These are phyloP conservation scores for Geotrichum phurueaensis DNA, from an alignment of 1,139 yeast species.

Conservation along the genomic window DNA sequence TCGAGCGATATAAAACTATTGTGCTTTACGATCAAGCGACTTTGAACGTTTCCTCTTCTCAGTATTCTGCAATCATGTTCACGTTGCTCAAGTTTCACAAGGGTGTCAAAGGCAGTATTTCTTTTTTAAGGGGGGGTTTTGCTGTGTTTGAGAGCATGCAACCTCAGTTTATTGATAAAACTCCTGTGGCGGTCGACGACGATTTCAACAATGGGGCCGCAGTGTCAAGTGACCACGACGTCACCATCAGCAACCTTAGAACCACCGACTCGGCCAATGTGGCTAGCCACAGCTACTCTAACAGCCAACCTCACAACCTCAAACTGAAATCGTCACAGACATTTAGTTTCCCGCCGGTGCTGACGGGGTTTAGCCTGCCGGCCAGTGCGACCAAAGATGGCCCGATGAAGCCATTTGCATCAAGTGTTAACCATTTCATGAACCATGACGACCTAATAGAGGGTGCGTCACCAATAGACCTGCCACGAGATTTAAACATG, in stretches of 20 bases:
- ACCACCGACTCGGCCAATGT: neutral
- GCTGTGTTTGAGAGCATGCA: conserved; percentile 30
- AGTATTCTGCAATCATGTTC: conserved; percentile 29
- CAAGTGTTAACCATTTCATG: conserved; percentile 17
- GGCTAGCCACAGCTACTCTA: conserved; percentile 18
- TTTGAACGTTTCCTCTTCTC: conserved; percentile 34
- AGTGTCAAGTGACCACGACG: neutral
- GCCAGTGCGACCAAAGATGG: conserved; percentile 13
- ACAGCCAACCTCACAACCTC: conserved; percentile 7
- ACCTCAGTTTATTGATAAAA: conserved; percentile 26
- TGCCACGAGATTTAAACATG: conserved; percentile 16
- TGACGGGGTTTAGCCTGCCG: conserved; percentile 28
- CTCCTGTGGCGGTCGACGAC: neutral
- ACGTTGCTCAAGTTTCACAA: conserved; percentile 44
- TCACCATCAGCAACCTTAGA: neutral
- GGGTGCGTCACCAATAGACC: conserved; percentile 7
- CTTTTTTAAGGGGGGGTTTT: conserved; percentile 34
- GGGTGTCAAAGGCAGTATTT: conserved; percentile 21
- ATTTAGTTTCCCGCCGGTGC: conserved; percentile 21
- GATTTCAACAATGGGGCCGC: neutral
- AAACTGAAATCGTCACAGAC: conserved; percentile 3
- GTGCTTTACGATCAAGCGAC: conserved; percentile 49
- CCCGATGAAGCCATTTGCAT: conserved; percentile 7
- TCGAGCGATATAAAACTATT: conserved; percentile 32
- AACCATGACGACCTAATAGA: conserved; percentile 19